Base-by-base conservation (phyloP, 371 early-diverging fungal species). In the Globomyces sp. region DNA sequence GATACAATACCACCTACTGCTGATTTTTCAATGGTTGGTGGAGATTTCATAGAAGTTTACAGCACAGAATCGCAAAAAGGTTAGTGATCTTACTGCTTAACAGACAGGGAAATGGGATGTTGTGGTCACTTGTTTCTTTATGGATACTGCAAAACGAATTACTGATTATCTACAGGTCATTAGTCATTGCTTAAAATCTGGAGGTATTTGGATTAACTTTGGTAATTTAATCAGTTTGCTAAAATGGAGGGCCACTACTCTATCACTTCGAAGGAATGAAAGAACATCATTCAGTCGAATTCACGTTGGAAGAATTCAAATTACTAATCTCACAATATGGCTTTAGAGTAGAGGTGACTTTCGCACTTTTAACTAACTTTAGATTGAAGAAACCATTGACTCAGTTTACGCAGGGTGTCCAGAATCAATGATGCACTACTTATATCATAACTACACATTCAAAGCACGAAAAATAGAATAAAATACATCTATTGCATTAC, bases 1-100 rank as follows among this genome's bases (percentile, higher is more conserved):
- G 74, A 80, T 57, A 74, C 74, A 37, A 73, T 93, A 49, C 90
- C 91, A 0, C 63, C 70, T 24, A 71, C 64, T 13, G 89, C 86
- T 0, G 90, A 91, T 64, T 98, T 96, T 68, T 93, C 94, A 2
- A 96, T 98, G 96, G 89, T 89, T 0, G 96, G 94, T 3, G 98
- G 98, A 52, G 98, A 98, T 74, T 98, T 98, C 76, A 64, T 90
- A 42, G 95, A 96, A 73, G 88, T 94, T 11, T 96, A 95, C 68
- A 77, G 82, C 3, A 74, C 77, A 0, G 76, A 77, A 1, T 77
- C 84, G 2, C 82, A 87, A 40, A 65, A 68, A 47, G 87, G 87
- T 82, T 24, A 24, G 24, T 24, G 24, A 74, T 49, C 65, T 1
- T 1, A 42, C 63, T 39, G 36, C 40, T 64, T 42, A 1, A 10